phyloP scores from a whole-genome alignment of 352 stramenopile genomes.

The Phytophthora tubulina region DNA sequence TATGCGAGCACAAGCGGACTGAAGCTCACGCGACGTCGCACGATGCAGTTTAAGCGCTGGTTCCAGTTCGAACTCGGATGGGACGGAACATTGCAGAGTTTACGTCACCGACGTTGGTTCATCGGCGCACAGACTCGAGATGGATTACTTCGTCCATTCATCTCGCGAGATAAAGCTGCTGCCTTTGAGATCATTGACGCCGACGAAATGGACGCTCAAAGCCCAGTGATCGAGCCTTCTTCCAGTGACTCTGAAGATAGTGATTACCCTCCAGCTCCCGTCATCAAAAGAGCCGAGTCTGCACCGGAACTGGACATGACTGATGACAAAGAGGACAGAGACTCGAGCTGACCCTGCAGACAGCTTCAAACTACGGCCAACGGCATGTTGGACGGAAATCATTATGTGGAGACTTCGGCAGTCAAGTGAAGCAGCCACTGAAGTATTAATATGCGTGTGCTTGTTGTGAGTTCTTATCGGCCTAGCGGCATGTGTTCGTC shows the following conservation, averaged over 20 bases:
- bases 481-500: slow-evolving; percentile 1
- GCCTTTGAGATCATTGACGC: slow-evolving; percentile 74
- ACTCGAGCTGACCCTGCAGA: slow-evolving; percentile 22
- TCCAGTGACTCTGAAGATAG: slow-evolving; percentile 27
- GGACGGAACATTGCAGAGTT: slow-evolving; percentile 77
- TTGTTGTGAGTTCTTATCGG: slow-evolving; percentile 22
- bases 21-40: slow-evolving; percentile 49
- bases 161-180: slow-evolving; percentile 60
- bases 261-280: background rate
- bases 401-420: slow-evolving; percentile 11
- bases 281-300: slow-evolving; percentile 28
- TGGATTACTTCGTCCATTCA: slow-evolving; percentile 71
- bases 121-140: slow-evolving; percentile 73
- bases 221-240: slow-evolving; percentile 41
- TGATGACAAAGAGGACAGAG: slow-evolving; percentile 16
- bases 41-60: slow-evolving; percentile 67
- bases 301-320: slow-evolving; percentile 29
- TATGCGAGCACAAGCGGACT: slow-evolving; percentile 66
- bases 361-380: slow-evolving; percentile 1
- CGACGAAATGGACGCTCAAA: slow-evolving; percentile 57
- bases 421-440: slow-evolving; percentile 18
- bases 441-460: slow-evolving; percentile 32
- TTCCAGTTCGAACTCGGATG: slow-evolving; percentile 80
- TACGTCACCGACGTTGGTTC: slow-evolving; percentile 74
- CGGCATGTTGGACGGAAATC: slow-evolving; percentile 18